Evolutionary conservation across 495 filamentous ascomycete species (phyloP).

Genomic region (Talaromyces ruber): DNA sequence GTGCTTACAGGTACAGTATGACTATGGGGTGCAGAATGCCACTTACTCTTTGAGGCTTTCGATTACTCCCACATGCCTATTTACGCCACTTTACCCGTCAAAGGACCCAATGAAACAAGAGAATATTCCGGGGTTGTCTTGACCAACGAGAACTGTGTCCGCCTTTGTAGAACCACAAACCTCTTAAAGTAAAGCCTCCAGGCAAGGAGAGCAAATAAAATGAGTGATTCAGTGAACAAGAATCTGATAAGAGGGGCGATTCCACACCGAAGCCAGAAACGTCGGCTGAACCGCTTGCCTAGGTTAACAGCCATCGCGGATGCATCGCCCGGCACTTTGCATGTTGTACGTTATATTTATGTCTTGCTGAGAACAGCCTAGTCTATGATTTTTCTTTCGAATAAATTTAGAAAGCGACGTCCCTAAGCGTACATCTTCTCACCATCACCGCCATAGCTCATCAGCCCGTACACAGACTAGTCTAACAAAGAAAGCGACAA

Average conservation of each 20-base stretch:
- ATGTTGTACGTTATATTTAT: neutral
- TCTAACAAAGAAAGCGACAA: neutral
- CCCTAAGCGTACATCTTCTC: neutral
- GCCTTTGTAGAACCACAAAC: neutral
- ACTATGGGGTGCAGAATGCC: no score
- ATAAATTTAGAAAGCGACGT: neutral
- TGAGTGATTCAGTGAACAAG: neutral
- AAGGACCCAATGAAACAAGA: neutral
- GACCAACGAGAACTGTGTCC: neutral
- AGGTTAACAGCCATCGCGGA: neutral
- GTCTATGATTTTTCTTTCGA: neutral
- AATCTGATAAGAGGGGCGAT: neutral
- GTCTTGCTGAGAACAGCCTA: neutral
- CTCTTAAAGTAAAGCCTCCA: neutral
- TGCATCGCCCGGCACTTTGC: neutral
- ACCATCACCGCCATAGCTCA: neutral
- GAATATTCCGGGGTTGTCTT: neutral
- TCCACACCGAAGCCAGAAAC: neutral
- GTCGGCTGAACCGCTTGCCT: neutral
- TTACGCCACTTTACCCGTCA: neutral
- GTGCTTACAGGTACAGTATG: neutral
- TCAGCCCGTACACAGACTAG: neutral
- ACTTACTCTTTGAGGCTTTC: no score
- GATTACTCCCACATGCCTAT: neutral
- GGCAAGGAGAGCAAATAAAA: neutral